phyloP scores from a whole-genome alignment of 441 rosid genomes.

The Aleurites moluccanus region DNA sequence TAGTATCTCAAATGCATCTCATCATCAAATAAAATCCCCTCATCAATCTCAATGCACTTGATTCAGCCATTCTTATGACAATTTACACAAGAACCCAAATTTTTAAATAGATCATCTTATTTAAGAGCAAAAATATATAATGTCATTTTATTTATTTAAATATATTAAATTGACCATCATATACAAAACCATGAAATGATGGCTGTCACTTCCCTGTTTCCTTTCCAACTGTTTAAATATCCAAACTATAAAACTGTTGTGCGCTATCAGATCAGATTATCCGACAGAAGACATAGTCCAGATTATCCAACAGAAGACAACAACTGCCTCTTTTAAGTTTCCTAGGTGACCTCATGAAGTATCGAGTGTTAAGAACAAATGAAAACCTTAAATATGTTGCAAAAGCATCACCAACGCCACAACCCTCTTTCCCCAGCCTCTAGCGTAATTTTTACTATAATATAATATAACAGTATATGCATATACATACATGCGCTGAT shows the following conservation, averaged over 20 bases:
- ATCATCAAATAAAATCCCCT: background rate
- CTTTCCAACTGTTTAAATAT: background rate
- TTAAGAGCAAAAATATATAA: background rate
- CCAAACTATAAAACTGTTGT: background rate
- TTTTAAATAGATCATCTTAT: background rate
- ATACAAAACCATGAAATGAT: too few relatives aligned
- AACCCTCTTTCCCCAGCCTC: background rate
- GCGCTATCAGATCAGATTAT: too few relatives aligned
- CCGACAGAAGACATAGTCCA: too few relatives aligned
- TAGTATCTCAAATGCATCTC: background rate
- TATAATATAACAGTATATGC: background rate
- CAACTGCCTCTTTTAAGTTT: background rate
- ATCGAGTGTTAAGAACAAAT: background rate
- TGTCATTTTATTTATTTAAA: background rate
- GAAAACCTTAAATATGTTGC: background rate
- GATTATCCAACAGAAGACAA: too few relatives aligned
- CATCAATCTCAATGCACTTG: constrained; percentile 9
- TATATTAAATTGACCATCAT: background rate
- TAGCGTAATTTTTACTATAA: too few relatives aligned
- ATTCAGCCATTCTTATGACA: background rate
- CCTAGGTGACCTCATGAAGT: background rate
- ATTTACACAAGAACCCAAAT: background rate
- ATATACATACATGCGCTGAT: background rate
- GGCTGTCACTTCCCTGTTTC: background rate
- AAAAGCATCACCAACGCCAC: background rate